These are phyloP conservation scores for Naganishia antarctica DNA, from an alignment of 768 basidiomycete genomes.

Conservation along the genomic window DNA sequence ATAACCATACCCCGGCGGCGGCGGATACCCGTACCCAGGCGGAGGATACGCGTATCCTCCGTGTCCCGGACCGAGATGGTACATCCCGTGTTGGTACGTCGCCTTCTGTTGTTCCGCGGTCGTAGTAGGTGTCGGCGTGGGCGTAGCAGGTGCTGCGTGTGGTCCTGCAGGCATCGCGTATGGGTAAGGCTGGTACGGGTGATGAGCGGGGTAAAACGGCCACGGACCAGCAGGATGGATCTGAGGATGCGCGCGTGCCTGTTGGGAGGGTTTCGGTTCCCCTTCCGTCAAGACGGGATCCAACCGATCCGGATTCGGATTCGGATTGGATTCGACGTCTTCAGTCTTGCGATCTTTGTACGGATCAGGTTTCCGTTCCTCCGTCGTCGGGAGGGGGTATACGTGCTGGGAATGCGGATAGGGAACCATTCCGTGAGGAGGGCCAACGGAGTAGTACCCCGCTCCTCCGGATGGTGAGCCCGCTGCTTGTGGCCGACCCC, in stretches of 20 bases:
- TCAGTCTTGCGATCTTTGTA: no score
- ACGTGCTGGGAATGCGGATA: no score
- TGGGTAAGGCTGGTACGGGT: not conserved
- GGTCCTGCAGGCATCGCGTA: not conserved
- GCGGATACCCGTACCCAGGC: not conserved
- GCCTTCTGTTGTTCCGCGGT: no score
- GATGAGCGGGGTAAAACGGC: constrained; percentile 3
- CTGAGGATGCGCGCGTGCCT: not conserved
- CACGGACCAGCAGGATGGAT: not conserved
- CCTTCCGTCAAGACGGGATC: no score
- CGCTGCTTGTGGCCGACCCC: not conserved
- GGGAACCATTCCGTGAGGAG: constrained; percentile 6
- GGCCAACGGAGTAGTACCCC: not conserved
- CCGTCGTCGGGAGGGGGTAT: no score
- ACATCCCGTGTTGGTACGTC: no score
- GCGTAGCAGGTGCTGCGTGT: not conserved
- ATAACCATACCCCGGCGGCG: not conserved
- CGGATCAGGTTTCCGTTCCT: no score
- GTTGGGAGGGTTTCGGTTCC: not conserved
- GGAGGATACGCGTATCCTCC: constrained; percentile 1
- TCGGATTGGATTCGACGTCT: no score
- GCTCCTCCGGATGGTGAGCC: not conserved
- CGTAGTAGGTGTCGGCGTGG: no score
- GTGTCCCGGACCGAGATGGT: no score
- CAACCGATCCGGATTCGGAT: no score